Conservation (phyloP, 2,329 filamentous ascomycete genomes). For the Xylariaceae sp. region DNA sequence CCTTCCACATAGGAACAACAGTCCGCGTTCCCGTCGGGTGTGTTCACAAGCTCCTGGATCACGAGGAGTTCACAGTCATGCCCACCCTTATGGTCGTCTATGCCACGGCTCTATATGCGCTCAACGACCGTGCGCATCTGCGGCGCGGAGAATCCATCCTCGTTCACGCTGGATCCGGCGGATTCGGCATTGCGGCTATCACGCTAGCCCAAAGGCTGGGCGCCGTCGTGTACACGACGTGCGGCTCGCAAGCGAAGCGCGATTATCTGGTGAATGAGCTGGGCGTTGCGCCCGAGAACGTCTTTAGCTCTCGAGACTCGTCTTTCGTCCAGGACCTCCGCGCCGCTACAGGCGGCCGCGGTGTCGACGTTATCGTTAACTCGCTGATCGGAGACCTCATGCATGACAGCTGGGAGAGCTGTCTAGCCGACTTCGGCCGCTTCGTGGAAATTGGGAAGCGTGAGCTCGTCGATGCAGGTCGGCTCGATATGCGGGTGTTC, state of each 20-base stretch:
- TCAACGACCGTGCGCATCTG: conserved; percentile 40
- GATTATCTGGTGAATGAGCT: conserved; percentile 36
- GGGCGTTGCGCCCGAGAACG: conserved; percentile 39
- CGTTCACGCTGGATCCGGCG: conserved; percentile 46
- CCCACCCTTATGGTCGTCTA: conserved; percentile 37
- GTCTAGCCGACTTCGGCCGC: conserved; percentile 46
- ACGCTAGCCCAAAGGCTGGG: conserved; percentile 40
- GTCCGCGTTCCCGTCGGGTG: conserved; percentile 38
- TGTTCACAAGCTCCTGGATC: conserved; percentile 28
- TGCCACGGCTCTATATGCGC: conserved; percentile 42
- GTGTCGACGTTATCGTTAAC: conserved; percentile 22
- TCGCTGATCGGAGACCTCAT: conserved; percentile 13
- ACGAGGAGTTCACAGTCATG: conserved; percentile 32
- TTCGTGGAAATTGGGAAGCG: conserved; percentile 50
- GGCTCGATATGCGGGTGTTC: conserved; percentile 48
- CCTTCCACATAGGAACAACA: conserved; percentile 35
- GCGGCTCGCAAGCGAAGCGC: conserved; percentile 27
- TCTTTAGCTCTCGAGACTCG: conserved; percentile 42
- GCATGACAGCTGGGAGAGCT: conserved; percentile 40
- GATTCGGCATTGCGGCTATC: conserved; percentile 47
- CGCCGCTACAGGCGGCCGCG: conserved; percentile 14
- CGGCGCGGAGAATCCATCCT: conserved; percentile 41
- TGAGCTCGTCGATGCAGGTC: conserved; percentile 44
- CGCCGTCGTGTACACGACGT: conserved; percentile 43
- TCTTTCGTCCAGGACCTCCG: conserved; percentile 40